Conservation (phyloP, 2,329 filamentous ascomycete genomes). For the Penicillium sp. region DNA sequence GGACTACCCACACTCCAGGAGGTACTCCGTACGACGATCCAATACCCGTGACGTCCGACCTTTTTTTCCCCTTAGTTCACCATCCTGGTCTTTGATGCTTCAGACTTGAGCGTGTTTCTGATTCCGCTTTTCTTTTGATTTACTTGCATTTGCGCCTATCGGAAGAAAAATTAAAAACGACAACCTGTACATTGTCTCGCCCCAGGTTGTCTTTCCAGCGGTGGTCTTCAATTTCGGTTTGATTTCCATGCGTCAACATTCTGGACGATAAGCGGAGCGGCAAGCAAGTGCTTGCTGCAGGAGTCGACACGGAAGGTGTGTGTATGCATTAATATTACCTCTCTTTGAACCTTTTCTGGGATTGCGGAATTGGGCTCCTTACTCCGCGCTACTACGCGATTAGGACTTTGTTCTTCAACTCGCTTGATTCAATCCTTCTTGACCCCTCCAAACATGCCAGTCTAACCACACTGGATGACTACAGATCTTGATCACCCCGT, state of each 20-base stretch:
- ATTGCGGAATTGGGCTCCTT: conserved; percentile 5
- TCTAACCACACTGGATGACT: conserved; percentile 12
- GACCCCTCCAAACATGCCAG: conserved; percentile 10
- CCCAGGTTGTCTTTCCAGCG: conserved; percentile 27
- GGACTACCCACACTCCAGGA: conserved; percentile 1
- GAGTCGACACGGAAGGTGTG: conserved; percentile 47
- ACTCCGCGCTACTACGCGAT: conserved; percentile 16
- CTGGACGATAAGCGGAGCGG: conserved; percentile 43
- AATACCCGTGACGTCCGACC: conserved; percentile 15
- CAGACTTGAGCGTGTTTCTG: conserved; percentile 1
- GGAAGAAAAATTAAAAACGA: conserved; percentile 1
- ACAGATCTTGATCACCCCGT: conserved; percentile 38
- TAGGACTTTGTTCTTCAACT: conserved; percentile 4
- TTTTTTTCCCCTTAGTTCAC: conserved; percentile 15
- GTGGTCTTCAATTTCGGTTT: conserved; percentile 28
- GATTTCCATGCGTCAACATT: conserved; percentile 48
- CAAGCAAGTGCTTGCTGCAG: conserved; percentile 49
- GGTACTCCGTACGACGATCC: conserved; percentile 11
- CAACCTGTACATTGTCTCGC: conserved; percentile 12
- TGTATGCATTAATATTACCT: conserved; percentile 15
- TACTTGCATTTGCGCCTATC: conserved; percentile 10
- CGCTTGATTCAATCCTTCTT: conserved; percentile 3
- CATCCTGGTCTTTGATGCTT: conserved; percentile 4
- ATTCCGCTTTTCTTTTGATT: conserved; percentile 6
- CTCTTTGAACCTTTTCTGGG: conserved; percentile 1